Evolutionary conservation across 768 basidiomycete species (phyloP).

Genomic region (Lactarius tabidus): DNA sequence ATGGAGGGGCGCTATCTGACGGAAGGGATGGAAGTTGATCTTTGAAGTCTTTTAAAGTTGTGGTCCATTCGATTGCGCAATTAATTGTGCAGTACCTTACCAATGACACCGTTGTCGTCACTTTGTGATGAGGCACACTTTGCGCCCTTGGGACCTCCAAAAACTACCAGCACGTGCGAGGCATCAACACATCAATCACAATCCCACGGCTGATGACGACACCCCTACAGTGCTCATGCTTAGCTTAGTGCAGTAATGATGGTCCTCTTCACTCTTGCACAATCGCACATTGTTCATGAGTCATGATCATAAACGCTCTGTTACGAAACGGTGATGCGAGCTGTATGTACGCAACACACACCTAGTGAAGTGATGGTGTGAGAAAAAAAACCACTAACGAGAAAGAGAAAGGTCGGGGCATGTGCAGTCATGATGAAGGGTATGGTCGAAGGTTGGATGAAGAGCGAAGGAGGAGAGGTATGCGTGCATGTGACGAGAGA

Average conservation of each 20-base stretch:
- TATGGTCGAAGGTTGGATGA: not conserved
- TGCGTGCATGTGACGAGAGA: conserved; percentile 19
- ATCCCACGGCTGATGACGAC: not conserved
- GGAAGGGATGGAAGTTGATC: not conserved
- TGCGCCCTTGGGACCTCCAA: not conserved
- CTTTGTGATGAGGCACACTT: not conserved
- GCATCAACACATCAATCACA: not conserved
- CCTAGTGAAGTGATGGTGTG: not conserved
- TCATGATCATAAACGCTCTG: not conserved
- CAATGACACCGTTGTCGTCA: not conserved
- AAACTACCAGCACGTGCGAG: not conserved
- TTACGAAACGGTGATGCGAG: not conserved
- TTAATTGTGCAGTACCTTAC: not conserved
- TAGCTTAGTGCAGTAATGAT: not conserved
- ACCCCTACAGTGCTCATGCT: not conserved
- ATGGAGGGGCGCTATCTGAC: not conserved
- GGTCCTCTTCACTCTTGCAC: not conserved
- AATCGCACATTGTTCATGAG: conserved; percentile 1
- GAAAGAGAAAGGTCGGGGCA: too few relatives aligned
- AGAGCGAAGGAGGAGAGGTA: not conserved
- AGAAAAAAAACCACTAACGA: not conserved
- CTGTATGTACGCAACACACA: not conserved
- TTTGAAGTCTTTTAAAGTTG: not conserved
- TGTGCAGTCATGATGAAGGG: conserved; percentile 6
- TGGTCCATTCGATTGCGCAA: not conserved